Evolutionary conservation across 2,329 filamentous ascomycete species (phyloP), one percentile per base, ranked within the genome.

Genomic region (Colletotrichum scovillei): DNA sequence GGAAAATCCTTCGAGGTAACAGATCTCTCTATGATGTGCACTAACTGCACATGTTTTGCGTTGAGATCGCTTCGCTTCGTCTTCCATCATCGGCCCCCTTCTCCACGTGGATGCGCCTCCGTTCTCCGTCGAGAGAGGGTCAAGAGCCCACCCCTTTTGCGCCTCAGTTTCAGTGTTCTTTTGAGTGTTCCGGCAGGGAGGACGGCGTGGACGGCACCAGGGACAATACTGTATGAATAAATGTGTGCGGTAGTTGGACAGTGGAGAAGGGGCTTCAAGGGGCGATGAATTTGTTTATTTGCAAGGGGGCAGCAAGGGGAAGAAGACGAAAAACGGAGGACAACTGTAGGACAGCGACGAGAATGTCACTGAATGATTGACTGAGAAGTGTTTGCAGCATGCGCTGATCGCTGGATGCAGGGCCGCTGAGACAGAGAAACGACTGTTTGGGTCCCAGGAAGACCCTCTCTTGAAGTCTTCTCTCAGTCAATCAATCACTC

Each of bases 131-230:
- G 32, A 16, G 38, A 42, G 14, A 42, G 38, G 38, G 38, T 42
- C 38, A 14, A 42, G 38, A 42, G 38, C 16, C 38, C 38, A 42
- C 38, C 38, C 14, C 38, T 42, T 42, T 42, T 63, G 52, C 70
- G 67, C 70, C 60, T 73, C 67, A 56, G 70, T 65, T 73, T 73
- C 70, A 73, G 60, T 62, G 57, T 49, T 49, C 12, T 19, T n/a
- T n/a, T n/a, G 16, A 49, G 42, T 42, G 38, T 22, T 19, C 38
- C 28, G 53, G 24, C 46, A 28, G 26, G 62, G 52, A 69, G 67
- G 38, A 42, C 14, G 35, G 35, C 35, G 14, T 16, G 35, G 9
- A 16, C 35, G 38, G 38, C 38, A 16, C 14, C 14, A 42, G 2
- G 38, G 38, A 19, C 38, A 16, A 19, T 6, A 42, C 38, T 42